Evolutionary conservation across 116 monocot species (phyloP), one percentile per base, ranked within the genome.

Genomic region (Papilionanthe hybrid): DNA sequence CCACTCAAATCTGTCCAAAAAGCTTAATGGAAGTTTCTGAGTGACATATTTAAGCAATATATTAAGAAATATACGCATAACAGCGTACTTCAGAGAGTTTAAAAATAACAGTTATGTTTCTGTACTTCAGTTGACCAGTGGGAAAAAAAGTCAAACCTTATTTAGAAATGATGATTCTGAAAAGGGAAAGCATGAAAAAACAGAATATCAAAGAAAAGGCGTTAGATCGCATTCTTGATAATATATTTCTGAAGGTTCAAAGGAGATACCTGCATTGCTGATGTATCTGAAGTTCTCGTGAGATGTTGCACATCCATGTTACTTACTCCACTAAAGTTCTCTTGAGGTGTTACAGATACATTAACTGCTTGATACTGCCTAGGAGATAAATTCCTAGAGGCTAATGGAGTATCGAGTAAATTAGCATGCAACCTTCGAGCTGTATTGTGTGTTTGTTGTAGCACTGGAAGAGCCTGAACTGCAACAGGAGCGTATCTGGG

Each of bases 401-500:
- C 45, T 4, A 81, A 29, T 15, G 83, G 42, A 75, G 45, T 30
- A 77, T 9, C 82, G 4, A 53, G 50, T 22, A 69, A 47, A 83
- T 75, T 77, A 72, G 77, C 30, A 44, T 58, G 82, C 47, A 78
- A 17, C 41, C 88, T 86, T 67, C 75, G 77, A 55, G 79, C 78
- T 49, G 79, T 67, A 79, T 15, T 72, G 7, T 76, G 63, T 55
- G 79, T 49, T 47, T 89, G 89, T 66, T 72, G 7, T 27, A 75
- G 92, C 30, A 82, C 89, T 47, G 89, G 84, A 86, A 92, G 89
- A 71, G 87, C 92, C 82, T 89, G 92, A 66, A 89, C 79, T 69
- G 86, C 92, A 57, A 81, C 47, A 5, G 88, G 88, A 23, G 82
- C 78, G 81, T 82, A 56, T 76, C 83, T 87, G 11, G 83, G 82